phyloP scores from a whole-genome alignment of 768 basidiomycete species.

The Amanita jacksonii region DNA sequence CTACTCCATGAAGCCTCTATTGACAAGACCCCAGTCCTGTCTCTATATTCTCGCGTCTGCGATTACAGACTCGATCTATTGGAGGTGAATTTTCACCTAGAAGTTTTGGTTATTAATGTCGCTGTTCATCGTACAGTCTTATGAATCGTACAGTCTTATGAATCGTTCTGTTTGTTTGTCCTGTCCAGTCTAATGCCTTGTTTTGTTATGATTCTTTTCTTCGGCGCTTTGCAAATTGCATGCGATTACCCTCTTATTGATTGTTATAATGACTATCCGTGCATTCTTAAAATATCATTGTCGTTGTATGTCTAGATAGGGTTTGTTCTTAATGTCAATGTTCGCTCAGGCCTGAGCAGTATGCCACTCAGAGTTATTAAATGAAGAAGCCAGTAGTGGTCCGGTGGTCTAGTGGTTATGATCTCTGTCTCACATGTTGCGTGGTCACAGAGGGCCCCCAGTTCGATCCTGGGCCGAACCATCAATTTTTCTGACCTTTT shows the following conservation, averaged over 20 bases:
- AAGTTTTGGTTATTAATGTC: conserved; percentile 1
- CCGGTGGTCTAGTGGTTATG: conserved; percentile 18
- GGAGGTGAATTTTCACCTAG: background rate
- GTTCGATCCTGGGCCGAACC: conserved; percentile 17
- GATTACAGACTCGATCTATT: conserved; percentile 8
- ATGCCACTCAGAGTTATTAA: no score
- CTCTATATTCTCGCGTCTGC: conserved; percentile 7
- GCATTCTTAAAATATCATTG: background rate
- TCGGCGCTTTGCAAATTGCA: conserved; percentile 6
- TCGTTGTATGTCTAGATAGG: background rate
- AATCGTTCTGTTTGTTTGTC: conserved; percentile 6
- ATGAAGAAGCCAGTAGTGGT: background rate
- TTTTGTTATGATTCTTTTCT: conserved; percentile 7
- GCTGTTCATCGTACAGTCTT: conserved; percentile 4
- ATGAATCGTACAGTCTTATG: no score
- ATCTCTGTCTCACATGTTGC: conserved; percentile 15
- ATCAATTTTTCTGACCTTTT: conserved; percentile 8
- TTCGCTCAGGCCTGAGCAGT: no score
- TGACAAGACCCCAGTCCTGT: conserved; percentile 1
- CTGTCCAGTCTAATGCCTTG: conserved; percentile 8
- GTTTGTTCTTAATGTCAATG: no score
- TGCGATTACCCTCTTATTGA: conserved; percentile 9
- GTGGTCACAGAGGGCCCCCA: conserved; percentile 14
- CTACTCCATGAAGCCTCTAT: conserved; percentile 4
- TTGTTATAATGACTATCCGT: conserved; percentile 5